These are phyloP conservation scores for Fraxinus velutina DNA, from an alignment of 305 asterid species.

Conservation along the genomic window DNA sequence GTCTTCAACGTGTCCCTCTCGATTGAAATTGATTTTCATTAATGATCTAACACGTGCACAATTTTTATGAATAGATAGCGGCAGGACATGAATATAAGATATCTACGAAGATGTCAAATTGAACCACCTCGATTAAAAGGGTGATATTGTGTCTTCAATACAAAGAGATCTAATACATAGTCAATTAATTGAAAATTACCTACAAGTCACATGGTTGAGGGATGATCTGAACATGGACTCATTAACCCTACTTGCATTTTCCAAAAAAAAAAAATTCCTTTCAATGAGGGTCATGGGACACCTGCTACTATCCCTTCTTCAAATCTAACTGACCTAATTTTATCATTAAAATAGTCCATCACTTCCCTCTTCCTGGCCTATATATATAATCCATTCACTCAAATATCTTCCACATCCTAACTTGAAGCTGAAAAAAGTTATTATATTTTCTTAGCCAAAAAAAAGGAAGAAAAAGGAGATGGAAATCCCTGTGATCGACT, in stretches of 20 bases:
- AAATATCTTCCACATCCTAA: slow-evolving; percentile 26
- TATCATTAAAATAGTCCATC: background rate
- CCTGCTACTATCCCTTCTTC: slow-evolving; percentile 28
- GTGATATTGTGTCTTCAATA: background rate
- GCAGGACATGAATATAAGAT: background rate
- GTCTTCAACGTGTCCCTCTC: background rate
- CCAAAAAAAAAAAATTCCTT: slow-evolving; percentile 29
- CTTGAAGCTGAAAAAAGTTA: background rate
- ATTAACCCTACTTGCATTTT: slow-evolving; percentile 18
- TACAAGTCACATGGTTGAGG: slow-evolving; percentile 36
- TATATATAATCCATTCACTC: slow-evolving; percentile 36
- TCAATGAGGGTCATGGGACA: slow-evolving; percentile 24
- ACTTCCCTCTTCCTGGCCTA: slow-evolving; percentile 30
- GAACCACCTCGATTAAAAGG: background rate
- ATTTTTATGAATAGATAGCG: background rate
- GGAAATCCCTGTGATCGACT: slow-evolving; percentile 80
- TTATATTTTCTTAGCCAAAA: background rate
- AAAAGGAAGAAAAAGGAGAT: slow-evolving; percentile 24
- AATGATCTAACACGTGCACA: background rate
- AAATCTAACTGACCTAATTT: slow-evolving; percentile 25
- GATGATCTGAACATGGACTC: slow-evolving; percentile 53
- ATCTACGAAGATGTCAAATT: slow-evolving; percentile 18
- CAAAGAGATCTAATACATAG: slow-evolving; percentile 21
- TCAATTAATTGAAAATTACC: slow-evolving; percentile 29
- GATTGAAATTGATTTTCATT: background rate